Evolutionary conservation across 441 rosid genomes (phyloP).

Genomic region (Manihot esculenta): DNA sequence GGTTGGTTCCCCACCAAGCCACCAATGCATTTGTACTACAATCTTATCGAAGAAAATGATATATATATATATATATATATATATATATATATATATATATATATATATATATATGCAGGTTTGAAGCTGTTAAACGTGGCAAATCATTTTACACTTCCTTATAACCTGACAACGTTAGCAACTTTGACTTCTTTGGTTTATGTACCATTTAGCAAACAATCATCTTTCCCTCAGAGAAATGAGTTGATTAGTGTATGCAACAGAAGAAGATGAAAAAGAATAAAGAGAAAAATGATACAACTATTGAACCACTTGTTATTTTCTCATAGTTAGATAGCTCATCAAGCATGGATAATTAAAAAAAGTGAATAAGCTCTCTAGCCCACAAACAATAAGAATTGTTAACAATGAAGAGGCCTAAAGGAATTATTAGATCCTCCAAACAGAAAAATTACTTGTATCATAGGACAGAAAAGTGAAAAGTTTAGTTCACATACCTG

Average conservation of each 20-base stretch:
- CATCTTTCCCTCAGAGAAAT: not conserved
- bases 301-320: not conserved
- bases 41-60: not conserved
- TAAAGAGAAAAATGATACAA: not conserved
- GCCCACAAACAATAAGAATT: not conserved
- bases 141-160: not conserved
- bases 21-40: not conserved
- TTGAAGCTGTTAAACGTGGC: not conserved
- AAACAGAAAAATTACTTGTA: constrained; percentile 3
- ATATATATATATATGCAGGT: not conserved
- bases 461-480: not conserved
- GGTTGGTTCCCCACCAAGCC: not conserved
- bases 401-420: not conserved
- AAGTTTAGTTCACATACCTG: constrained; percentile 54
- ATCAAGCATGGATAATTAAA: not conserved
- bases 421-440: not conserved
- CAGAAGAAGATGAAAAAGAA: not conserved
- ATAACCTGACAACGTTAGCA: not conserved
- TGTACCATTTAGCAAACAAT: not conserved
- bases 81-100: not conserved
- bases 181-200: not conserved
- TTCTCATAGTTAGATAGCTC: not conserved
- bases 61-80: not conserved
- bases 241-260: not conserved
- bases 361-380: not conserved